phyloP scores from a whole-genome alignment of 2,329 filamentous ascomycete species.

The Lasiodiplodia sp. region DNA sequence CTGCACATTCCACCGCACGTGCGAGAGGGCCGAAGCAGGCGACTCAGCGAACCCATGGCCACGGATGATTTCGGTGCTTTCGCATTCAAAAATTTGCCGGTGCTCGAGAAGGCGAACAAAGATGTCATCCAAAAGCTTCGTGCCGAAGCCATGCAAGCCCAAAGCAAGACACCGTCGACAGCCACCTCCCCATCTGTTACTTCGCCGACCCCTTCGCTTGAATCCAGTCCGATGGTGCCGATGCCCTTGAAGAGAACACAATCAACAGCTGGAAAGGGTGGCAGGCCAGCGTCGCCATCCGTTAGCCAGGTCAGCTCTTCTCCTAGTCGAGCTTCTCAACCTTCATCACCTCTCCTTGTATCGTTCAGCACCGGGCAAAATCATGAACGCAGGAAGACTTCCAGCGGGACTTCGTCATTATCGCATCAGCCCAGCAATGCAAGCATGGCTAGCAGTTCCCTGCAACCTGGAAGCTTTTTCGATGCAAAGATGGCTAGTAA shows the following conservation, averaged over 20 bases:
- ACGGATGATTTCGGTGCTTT: conserved; percentile 96
- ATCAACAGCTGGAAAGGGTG: conserved; percentile 76
- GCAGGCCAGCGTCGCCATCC: conserved; percentile 84
- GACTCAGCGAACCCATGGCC: conserved; percentile 87
- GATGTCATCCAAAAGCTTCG: conserved; percentile 97
- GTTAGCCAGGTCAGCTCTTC: conserved; percentile 83
- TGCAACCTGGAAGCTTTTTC: conserved; percentile 75
- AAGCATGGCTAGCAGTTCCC: conserved; percentile 57
- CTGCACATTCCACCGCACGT: conserved; percentile 97
- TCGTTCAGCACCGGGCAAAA: conserved; percentile 90
- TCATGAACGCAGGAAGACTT: conserved; percentile 87
- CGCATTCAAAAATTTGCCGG: conserved; percentile 95
- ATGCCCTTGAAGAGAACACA: conserved; percentile 82
- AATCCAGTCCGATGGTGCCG: conserved; percentile 83
- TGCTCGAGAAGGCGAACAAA: conserved; percentile 97
- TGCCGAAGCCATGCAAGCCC: conserved; percentile 82
- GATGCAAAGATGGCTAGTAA: conserved; percentile 69
- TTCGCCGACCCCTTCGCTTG: conserved; percentile 72
- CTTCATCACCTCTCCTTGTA: conserved; percentile 90
- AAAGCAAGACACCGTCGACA: conserved; percentile 58
- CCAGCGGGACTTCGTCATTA: conserved; percentile 83
- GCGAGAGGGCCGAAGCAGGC: conserved; percentile 83
- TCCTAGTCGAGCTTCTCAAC: conserved; percentile 83
- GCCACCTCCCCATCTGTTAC: conserved; percentile 51
- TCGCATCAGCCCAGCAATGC: conserved; percentile 77